Conservation (phyloP, 345 rosid genomes). For the Camelina laxa region DNA sequence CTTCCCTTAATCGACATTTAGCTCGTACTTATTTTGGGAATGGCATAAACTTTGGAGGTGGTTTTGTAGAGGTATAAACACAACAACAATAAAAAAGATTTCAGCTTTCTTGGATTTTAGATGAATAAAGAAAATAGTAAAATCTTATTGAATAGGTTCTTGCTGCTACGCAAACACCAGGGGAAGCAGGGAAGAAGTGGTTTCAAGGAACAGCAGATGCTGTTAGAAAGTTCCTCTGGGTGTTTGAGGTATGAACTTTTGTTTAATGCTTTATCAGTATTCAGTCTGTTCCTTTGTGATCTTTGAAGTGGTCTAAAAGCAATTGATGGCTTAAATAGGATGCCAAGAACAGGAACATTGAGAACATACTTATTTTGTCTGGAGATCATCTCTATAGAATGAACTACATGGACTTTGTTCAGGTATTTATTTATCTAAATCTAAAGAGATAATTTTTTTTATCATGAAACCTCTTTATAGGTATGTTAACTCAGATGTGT, state of each 20-base stretch:
- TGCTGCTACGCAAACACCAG: slow-evolving; percentile 90
- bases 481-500: not conserved
- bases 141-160: slow-evolving; percentile 54
- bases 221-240: slow-evolving; percentile 81
- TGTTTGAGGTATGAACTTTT: slow-evolving; percentile 65
- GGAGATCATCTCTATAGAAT: slow-evolving; percentile 93
- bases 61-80: slow-evolving; percentile 74
- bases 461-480: slow-evolving; percentile 1
- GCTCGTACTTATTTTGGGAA: slow-evolving; percentile 73
- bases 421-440: slow-evolving; percentile 53
- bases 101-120: slow-evolving; percentile 12
- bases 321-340: slow-evolving; percentile 55
- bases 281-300: not conserved
- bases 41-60: slow-evolving; percentile 74
- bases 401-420: slow-evolving; percentile 91
- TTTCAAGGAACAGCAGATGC: slow-evolving; percentile 98
- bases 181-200: slow-evolving; percentile 86
- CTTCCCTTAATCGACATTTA: slow-evolving; percentile 80
- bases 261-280: not conserved
- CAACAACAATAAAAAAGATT: not conserved
- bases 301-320: slow-evolving; percentile 3
- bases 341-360: slow-evolving; percentile 73
- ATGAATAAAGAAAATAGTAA: not conserved
- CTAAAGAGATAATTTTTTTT: not conserved
- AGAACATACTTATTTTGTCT: slow-evolving; percentile 79